Conservation (phyloP, 2,329 filamentous ascomycete species). For the Ceratocystis lukuohia region DNA sequence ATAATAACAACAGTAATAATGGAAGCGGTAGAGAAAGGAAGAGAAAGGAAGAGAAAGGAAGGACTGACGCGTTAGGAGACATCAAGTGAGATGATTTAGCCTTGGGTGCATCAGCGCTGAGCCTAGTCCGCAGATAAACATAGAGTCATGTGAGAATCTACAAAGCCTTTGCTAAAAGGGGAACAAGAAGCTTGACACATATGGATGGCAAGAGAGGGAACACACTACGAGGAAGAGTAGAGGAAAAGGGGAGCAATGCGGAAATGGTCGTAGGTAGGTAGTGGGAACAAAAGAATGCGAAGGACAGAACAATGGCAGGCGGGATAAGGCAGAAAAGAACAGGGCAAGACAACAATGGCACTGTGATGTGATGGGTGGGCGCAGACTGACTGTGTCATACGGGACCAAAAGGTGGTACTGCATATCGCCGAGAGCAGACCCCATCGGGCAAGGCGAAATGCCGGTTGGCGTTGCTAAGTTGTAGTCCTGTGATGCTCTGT, state of each 20-base stretch:
- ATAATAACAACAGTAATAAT: background rate
- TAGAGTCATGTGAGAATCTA: no score
- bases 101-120: background rate
- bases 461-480: background rate
- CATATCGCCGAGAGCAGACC: background rate
- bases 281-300: background rate
- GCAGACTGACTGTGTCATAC: background rate
- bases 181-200: background rate
- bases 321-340: background rate
- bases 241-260: background rate
- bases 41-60: background rate
- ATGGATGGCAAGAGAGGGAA: background rate
- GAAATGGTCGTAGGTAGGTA: background rate
- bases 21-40: background rate
- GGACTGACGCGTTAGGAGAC: background rate
- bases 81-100: background rate
- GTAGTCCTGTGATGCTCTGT: background rate
- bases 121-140: no score
- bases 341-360: background rate
- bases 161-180: background rate
- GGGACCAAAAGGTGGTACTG: background rate
- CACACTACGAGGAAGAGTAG: background rate
- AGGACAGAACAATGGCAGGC: background rate
- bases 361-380: background rate
- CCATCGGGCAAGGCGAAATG: background rate